Evolutionary conservation across 371 early-diverging fungal genomes (phyloP).

Genomic region (Mucor saturninus): DNA sequence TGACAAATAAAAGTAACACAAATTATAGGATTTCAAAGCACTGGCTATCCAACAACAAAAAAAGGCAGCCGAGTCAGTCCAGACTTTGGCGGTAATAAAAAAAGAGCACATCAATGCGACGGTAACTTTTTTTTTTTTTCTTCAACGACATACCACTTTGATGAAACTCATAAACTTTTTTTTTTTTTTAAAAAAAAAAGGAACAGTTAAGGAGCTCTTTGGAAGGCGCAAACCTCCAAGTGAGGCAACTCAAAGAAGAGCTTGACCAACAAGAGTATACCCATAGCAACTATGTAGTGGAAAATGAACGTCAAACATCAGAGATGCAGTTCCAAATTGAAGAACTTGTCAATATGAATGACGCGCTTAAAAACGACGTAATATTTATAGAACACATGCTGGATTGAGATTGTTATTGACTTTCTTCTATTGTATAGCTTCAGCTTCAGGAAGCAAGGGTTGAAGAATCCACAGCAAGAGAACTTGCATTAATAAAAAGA

Average conservation of each 20-base stretch:
- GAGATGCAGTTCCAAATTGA: not conserved
- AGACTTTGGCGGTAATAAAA: conserved; percentile 8
- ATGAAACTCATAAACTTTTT: no score
- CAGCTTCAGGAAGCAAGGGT: not conserved
- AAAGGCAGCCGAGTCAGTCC: not conserved
- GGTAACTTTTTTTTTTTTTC: not conserved
- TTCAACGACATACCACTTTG: no score
- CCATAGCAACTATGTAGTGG: no score
- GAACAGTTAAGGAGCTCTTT: no score
- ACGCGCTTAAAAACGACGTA: not conserved
- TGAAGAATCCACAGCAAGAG: not conserved
- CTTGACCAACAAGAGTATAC: not conserved
- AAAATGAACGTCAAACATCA: no score
- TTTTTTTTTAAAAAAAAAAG: not conserved
- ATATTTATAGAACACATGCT: not conserved
- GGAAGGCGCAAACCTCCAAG: no score
- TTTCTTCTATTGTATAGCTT: no score
- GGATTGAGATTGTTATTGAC: no score
- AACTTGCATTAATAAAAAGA: not conserved
- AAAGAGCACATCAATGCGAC: conserved; percentile 9
- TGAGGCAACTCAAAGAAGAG: not conserved
- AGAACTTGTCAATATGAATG: not conserved
- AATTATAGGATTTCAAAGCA: conserved; percentile 8
- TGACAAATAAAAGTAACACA: not conserved
- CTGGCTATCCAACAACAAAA: conserved; percentile 11